These are phyloP conservation scores for Trypanosoma congolense DNA, from an alignment of 208 protist species.

Conservation along the genomic window DNA sequence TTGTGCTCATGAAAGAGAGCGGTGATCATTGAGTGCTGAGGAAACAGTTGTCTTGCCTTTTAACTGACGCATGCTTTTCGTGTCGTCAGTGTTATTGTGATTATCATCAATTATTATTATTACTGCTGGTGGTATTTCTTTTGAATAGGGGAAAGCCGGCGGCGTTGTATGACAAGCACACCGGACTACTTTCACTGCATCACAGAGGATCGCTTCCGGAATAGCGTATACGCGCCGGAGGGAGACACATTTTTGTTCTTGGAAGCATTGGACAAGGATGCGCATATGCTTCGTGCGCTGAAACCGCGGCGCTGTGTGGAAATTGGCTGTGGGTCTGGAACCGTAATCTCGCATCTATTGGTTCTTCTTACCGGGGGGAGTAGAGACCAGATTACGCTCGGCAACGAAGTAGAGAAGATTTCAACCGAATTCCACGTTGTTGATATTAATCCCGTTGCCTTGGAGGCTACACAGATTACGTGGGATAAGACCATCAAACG, in stretches of 20 bases:
- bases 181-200: slow-evolving; percentile 87
- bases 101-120: neutral
- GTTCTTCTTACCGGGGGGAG: slow-evolving; percentile 24
- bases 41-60: no score
- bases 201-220: slow-evolving; percentile 52
- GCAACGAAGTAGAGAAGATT: neutral
- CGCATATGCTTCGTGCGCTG: slow-evolving; percentile 27
- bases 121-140: neutral
- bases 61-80: no score
- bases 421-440: slow-evolving; percentile 42
- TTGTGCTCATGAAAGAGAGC: no score
- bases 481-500: slow-evolving; percentile 51
- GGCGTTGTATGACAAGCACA: slow-evolving; percentile 20
- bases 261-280: slow-evolving; percentile 65
- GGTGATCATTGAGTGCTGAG: no score
- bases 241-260: slow-evolving; percentile 87
- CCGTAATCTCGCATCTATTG: slow-evolving; percentile 68
- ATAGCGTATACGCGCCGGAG: slow-evolving; percentile 85
- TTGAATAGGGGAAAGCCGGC: neutral
- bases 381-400: neutral
- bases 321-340: slow-evolving; percentile 80
- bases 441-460: slow-evolving; percentile 78
- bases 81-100: no score
- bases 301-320: slow-evolving; percentile 57
- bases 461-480: slow-evolving; percentile 70